A percentile compares a stretch with the other conserved stretches of the same genome.
Conservation (phyloP, 2,329 filamentous ascomycete genomes). For the Elsinoe ampelina region DNA sequence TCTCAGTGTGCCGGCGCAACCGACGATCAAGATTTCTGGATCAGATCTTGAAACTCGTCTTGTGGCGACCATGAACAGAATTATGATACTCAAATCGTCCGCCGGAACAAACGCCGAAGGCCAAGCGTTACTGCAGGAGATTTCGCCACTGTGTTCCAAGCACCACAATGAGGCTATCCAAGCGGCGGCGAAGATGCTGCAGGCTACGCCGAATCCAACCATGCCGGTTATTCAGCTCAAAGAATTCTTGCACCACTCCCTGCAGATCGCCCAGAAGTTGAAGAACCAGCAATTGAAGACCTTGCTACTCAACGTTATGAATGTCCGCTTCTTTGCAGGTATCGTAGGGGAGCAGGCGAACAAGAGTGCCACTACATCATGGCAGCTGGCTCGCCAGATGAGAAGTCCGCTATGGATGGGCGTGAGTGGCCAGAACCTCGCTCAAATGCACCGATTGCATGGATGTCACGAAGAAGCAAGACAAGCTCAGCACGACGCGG, state of each 20-base stretch:
- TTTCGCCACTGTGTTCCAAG: slow-evolving; percentile 58
- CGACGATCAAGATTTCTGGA: slow-evolving; percentile 14
- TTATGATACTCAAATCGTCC: slow-evolving; percentile 37
- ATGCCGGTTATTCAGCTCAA: slow-evolving; percentile 68
- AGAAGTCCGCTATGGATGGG: slow-evolving; percentile 35
- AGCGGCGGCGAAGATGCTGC: slow-evolving; percentile 67
- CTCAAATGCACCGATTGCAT: slow-evolving; percentile 63
- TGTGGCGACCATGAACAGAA: slow-evolving; percentile 39
- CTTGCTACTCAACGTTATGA: slow-evolving; percentile 79
- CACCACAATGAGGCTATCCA: slow-evolving; percentile 67
- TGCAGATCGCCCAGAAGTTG: slow-evolving; percentile 59
- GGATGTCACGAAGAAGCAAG: slow-evolving; percentile 50
- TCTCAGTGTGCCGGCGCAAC: slow-evolving; percentile 43
- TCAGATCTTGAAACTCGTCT: slow-evolving; percentile 35
- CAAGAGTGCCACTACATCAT: slow-evolving; percentile 40
- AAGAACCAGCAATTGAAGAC: slow-evolving; percentile 72
- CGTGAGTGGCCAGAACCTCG: slow-evolving; percentile 70
- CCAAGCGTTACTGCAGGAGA: slow-evolving; percentile 51
- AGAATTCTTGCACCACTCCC: slow-evolving; percentile 62
- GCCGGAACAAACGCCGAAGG: slow-evolving; percentile 43
- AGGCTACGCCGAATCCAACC: slow-evolving; percentile 53
- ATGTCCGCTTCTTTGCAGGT: slow-evolving; percentile 68
- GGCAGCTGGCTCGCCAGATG: slow-evolving; percentile 48
- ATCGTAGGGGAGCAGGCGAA: slow-evolving; percentile 58
- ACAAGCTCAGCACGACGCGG: slow-evolving; percentile 36